Evolutionary conservation across 2,329 filamentous ascomycete genomes (phyloP).

Genomic region (Epichloe scottii): DNA sequence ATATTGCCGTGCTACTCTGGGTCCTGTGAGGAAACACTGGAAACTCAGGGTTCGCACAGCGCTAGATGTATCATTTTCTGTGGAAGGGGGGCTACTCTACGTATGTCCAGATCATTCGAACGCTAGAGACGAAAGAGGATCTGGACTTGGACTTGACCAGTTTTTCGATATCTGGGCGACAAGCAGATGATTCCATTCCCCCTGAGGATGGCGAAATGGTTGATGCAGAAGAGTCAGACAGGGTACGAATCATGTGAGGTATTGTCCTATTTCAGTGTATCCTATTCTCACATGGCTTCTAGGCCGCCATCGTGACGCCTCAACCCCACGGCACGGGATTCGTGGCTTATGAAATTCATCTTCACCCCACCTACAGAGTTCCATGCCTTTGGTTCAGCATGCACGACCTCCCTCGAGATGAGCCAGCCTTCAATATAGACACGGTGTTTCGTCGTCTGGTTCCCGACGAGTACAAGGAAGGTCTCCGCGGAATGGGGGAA

Average conservation of each 20-base stretch:
- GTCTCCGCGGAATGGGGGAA: conserved; percentile 49
- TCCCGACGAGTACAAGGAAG: conserved; percentile 48
- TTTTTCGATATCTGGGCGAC: conserved; percentile 29
- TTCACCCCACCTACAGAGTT: conserved; percentile 62
- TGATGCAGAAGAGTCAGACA: conserved; percentile 37
- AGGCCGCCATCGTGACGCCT: conserved; percentile 29
- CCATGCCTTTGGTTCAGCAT: conserved; percentile 68
- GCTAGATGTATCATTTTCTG: conserved; percentile 31
- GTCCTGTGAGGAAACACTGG: conserved; percentile 40
- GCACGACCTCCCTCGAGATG: conserved; percentile 41
- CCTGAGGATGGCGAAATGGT: conserved; percentile 33
- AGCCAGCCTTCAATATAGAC: conserved; percentile 49
- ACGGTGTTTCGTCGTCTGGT: conserved; percentile 60
- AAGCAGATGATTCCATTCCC: conserved; percentile 10
- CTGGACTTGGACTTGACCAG: conserved; percentile 33
- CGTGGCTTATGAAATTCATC: conserved; percentile 61
- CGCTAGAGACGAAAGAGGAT: conserved; percentile 34
- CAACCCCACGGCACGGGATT: conserved; percentile 25
- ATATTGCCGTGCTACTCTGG: conserved; percentile 46
- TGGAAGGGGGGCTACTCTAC: conserved; percentile 34
- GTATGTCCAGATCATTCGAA: conserved; percentile 43
- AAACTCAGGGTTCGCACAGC: conserved; percentile 40
- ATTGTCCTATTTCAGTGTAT: conserved; percentile 2
- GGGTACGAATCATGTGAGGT: conserved; percentile 24
- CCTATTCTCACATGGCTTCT: conserved; percentile 11